phyloP scores from a whole-genome alignment of 768 basidiomycete species.

The Lentinula sp. region DNA sequence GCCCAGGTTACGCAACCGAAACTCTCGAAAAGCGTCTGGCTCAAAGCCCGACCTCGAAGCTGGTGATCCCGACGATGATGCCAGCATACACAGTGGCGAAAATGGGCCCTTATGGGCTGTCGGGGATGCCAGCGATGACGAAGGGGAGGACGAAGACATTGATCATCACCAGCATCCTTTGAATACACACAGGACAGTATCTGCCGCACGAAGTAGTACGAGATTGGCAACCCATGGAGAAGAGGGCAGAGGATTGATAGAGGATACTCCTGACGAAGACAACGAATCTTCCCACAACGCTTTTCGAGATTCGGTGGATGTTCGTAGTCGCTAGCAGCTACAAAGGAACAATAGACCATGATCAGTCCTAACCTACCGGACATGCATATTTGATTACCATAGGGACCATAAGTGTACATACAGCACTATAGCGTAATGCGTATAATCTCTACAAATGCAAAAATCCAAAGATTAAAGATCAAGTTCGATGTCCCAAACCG shows the following conservation, averaged over 20 bases:
- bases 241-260: conserved; percentile 40
- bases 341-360: not conserved
- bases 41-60: conserved; percentile 9
- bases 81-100: conserved; percentile 29
- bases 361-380: not conserved
- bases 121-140: conserved; percentile 63
- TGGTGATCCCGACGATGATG: conserved; percentile 25
- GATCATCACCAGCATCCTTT: conserved; percentile 37
- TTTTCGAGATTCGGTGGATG: not conserved
- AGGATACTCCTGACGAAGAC: conserved; percentile 26
- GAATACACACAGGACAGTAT: conserved; percentile 10
- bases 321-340: not conserved
- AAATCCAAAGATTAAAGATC: not conserved
- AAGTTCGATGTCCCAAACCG: conserved; percentile 71
- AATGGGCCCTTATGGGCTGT: conserved; percentile 61
- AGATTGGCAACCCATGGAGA: conserved; percentile 21
- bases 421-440: not conserved
- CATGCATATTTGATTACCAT: not conserved
- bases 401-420: not conserved
- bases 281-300: not conserved
- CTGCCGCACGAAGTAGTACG: conserved; percentile 14
- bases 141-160: conserved; percentile 35
- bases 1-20: conserved; percentile 9
- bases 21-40: conserved; percentile 16
- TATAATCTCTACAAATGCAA: not conserved